phyloP scores from a whole-genome alignment of 1,139 yeast genomes.

The Yamadazyma siamensis region DNA sequence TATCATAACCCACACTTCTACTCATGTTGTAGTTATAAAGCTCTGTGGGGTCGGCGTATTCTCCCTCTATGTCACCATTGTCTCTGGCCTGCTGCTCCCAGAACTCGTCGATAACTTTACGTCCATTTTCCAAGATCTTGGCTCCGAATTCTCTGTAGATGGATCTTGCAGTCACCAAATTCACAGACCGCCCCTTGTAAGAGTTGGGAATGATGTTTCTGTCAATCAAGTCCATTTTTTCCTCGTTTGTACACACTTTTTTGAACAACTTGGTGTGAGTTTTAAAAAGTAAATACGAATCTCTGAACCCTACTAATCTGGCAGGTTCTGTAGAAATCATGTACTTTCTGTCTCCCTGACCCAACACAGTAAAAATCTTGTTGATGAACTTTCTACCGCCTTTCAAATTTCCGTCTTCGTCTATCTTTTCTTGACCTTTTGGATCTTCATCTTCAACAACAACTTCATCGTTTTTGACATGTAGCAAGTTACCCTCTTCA shows the following conservation, averaged over 20 bases:
- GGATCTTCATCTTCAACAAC: constrained; percentile 72
- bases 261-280: constrained; percentile 75
- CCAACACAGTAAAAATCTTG: constrained; percentile 74
- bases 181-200: constrained; percentile 86
- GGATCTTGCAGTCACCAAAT: constrained; percentile 86
- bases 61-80: constrained; percentile 75
- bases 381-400: constrained; percentile 82
- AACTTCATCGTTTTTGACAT: constrained; percentile 74
- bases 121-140: constrained; percentile 74
- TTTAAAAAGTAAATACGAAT: constrained; percentile 85
- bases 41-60: constrained; percentile 74
- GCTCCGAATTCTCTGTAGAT: constrained; percentile 93
- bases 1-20: constrained; percentile 18
- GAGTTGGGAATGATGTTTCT: constrained; percentile 85
- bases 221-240: constrained; percentile 78
- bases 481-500: constrained; percentile 50
- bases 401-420: constrained; percentile 58
- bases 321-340: constrained; percentile 98
- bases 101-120: constrained; percentile 81
- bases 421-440: constrained; percentile 75
- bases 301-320: constrained; percentile 89
- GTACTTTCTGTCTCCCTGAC: constrained; percentile 69
- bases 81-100: constrained; percentile 73
- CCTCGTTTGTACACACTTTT: constrained; percentile 70
- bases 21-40: constrained; percentile 21